Evolutionary conservation across 2,329 filamentous ascomycete genomes (phyloP).

Genomic region (Zymoseptoria passerinii): DNA sequence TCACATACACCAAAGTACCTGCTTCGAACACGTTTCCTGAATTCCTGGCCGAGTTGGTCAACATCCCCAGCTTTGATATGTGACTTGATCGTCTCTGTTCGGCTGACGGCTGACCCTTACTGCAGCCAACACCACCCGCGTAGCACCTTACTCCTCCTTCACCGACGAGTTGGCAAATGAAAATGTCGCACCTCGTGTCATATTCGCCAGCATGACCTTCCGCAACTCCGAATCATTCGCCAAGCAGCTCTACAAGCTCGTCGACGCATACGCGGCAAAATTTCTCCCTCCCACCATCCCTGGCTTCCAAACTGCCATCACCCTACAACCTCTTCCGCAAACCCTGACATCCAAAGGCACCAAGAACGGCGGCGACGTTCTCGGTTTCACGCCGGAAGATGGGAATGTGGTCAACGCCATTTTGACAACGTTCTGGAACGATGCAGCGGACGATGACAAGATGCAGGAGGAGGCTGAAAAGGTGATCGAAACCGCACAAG

Average conservation of each 20-base stretch:
- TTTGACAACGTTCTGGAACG: constrained; percentile 8
- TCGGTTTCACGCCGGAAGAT: background rate
- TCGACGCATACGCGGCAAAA: background rate
- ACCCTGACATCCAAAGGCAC: background rate
- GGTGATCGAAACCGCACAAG: background rate
- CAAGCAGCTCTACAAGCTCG: background rate
- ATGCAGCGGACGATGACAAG: constrained; percentile 12
- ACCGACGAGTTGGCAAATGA: background rate
- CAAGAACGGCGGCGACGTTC: constrained; percentile 1
- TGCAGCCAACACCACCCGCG: background rate
- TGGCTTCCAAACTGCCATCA: background rate
- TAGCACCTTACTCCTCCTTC: constrained; percentile 1
- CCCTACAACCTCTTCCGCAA: constrained; percentile 1
- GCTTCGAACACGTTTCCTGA: background rate
- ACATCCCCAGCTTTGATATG: background rate
- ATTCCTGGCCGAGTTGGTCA: background rate
- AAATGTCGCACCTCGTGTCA: background rate
- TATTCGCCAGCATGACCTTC: constrained; percentile 2
- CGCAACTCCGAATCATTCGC: background rate
- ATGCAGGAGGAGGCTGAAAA: constrained; percentile 9
- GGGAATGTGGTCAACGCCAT: background rate
- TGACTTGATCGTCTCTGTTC: background rate
- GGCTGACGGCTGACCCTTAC: background rate
- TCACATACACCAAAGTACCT: constrained; percentile 1
- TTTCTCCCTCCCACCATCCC: background rate